Percentiles rank a stretch among this genome's conserved stretches.
Evolutionary conservation across 768 basidiomycete genomes (phyloP).

Genomic region (Pisolithus microcarpus): DNA sequence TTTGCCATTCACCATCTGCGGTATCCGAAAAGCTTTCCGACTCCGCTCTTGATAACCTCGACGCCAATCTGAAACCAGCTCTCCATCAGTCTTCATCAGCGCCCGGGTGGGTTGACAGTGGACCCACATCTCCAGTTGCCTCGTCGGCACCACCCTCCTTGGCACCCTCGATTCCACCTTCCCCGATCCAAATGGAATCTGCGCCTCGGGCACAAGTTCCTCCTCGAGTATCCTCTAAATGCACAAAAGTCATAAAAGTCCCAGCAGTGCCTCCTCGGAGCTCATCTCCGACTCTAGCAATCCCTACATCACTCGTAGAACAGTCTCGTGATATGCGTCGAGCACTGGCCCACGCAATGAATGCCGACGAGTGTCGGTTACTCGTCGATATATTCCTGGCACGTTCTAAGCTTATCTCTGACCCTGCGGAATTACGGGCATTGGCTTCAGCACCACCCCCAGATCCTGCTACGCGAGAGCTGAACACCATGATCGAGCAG

Average conservation of each 20-base stretch:
- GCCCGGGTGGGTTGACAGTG: neutral
- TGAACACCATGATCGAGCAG: slow-evolving; percentile 34
- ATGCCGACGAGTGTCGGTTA: slow-evolving; percentile 76
- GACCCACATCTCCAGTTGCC: neutral
- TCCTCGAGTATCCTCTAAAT: slow-evolving; percentile 13
- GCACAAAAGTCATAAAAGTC: slow-evolving; percentile 9
- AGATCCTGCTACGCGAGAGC: slow-evolving; percentile 15
- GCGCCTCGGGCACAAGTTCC: neutral
- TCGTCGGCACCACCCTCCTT: neutral
- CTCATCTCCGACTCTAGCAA: slow-evolving; percentile 12
- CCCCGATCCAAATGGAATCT: neutral
- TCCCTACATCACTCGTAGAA: slow-evolving; percentile 30
- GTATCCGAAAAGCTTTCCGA: neutral
- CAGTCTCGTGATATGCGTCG: slow-evolving; percentile 61
- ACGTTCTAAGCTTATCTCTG: slow-evolving; percentile 41
- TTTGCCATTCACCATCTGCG: neutral
- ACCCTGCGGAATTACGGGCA: slow-evolving; percentile 23
- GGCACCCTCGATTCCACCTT: neutral
- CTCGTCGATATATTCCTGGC: slow-evolving; percentile 78
- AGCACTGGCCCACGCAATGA: slow-evolving; percentile 60
- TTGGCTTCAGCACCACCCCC: slow-evolving; percentile 30
- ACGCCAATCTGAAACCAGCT: neutral
- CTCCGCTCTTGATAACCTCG: neutral
- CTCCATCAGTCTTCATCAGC: neutral
- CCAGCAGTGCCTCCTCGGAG: slow-evolving; percentile 12